Evolutionary conservation across 2,329 filamentous ascomycete species (phyloP).

Genomic region (Emergomyces orientalis): DNA sequence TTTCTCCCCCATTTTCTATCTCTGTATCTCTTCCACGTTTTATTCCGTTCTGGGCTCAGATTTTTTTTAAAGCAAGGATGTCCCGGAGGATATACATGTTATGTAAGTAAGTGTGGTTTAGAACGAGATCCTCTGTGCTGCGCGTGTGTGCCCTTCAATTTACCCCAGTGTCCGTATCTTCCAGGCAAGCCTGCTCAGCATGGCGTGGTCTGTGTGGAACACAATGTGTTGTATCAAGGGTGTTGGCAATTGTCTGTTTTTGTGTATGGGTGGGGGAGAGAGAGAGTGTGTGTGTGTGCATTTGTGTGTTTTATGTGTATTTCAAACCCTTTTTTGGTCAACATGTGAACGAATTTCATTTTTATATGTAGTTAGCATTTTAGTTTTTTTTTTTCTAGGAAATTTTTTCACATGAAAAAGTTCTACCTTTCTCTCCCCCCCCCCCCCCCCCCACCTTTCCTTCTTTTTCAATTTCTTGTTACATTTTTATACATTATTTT

Average conservation of each 20-base stretch:
- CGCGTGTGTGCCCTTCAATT: neutral
- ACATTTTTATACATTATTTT: too few species aligned
- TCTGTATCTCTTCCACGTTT: neutral
- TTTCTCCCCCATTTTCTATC: neutral
- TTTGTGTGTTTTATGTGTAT: neutral
- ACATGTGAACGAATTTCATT: too few species aligned
- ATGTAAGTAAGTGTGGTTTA: neutral
- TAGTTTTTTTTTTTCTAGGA: neutral
- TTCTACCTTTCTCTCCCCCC: too few species aligned
- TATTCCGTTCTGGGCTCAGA: neutral
- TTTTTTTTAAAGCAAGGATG: neutral
- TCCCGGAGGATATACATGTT: neutral
- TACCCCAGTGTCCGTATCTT: neutral
- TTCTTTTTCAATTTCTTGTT: too few species aligned
- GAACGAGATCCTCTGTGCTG: neutral
- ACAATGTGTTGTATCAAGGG: neutral
- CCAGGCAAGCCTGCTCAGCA: neutral
- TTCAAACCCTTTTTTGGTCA: neutral
- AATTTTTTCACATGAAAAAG: too few species aligned
- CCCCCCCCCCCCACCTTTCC: too few species aligned
- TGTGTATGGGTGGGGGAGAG: neutral
- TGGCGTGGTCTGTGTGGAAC: neutral
- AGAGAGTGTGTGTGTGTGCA: neutral
- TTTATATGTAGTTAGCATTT: neutral
- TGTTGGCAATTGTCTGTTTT: neutral